Evolutionary conservation across 2,329 filamentous ascomycete genomes (phyloP).

Genomic region (Fusarium denticulatum): DNA sequence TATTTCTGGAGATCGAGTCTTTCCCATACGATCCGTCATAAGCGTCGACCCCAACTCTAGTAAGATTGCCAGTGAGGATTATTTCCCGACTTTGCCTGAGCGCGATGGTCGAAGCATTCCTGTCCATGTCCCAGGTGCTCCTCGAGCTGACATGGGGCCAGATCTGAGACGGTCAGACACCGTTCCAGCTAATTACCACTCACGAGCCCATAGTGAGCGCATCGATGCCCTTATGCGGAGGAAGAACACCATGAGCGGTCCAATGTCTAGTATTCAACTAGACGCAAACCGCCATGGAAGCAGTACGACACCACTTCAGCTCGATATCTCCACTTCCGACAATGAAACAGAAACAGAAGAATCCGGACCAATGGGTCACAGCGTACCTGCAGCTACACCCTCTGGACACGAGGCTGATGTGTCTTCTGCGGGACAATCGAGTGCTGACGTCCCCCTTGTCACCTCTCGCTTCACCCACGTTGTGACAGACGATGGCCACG

Average conservation of each 20-base stretch:
- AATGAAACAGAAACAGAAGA: slow-evolving; percentile 48
- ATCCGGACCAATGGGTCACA: slow-evolving; percentile 26
- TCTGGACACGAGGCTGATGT: slow-evolving; percentile 15
- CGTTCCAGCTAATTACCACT: slow-evolving; percentile 36
- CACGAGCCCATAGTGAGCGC: slow-evolving; percentile 32
- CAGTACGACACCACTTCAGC: slow-evolving; percentile 45
- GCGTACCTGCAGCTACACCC: neutral
- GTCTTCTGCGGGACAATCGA: slow-evolving; percentile 37
- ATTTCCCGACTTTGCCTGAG: slow-evolving; percentile 49
- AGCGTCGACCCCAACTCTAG: slow-evolving; percentile 68
- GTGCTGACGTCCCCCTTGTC: slow-evolving; percentile 59
- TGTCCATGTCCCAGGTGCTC: slow-evolving; percentile 43
- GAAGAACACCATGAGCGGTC: slow-evolving; percentile 50
- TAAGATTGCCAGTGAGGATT: slow-evolving; percentile 54
- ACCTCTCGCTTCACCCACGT: slow-evolving; percentile 83
- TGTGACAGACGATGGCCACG: slow-evolving; percentile 79
- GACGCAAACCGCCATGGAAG: slow-evolving; percentile 55
- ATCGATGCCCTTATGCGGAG: slow-evolving; percentile 40
- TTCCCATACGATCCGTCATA: slow-evolving; percentile 83
- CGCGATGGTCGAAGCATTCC: slow-evolving; percentile 46
- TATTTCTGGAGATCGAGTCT: slow-evolving; percentile 69
- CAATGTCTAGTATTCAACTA: slow-evolving; percentile 57
- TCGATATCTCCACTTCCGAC: slow-evolving; percentile 48
- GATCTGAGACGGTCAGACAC: slow-evolving; percentile 44
- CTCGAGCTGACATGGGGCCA: slow-evolving; percentile 44